Percentiles rank a stretch among this genome's conserved stretches.
Conservation (phyloP, 2,329 filamentous ascomycete genomes). For the Oidium heveae region DNA sequence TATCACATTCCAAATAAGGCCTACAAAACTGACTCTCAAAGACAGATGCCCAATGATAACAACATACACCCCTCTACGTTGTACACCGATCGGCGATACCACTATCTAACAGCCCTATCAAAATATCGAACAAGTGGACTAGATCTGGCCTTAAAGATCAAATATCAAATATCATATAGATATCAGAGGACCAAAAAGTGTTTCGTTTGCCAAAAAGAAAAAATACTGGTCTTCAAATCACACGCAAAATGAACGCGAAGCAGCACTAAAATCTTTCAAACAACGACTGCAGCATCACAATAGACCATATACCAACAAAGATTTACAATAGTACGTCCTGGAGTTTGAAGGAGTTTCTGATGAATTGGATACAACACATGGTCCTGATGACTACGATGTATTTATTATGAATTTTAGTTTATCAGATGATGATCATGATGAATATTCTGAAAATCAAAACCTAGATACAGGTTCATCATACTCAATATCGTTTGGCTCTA, state of each 20-base stretch:
- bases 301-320: background rate
- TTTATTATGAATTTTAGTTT: background rate
- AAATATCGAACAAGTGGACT: too few species aligned
- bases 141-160: background rate
- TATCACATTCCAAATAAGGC: too few species aligned
- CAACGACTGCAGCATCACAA: background rate
- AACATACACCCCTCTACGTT: too few species aligned
- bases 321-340: background rate
- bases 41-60: too few species aligned
- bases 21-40: too few species aligned
- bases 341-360: background rate
- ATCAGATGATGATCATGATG: background rate
- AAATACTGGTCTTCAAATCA: background rate
- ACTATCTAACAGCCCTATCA: too few species aligned
- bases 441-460: background rate
- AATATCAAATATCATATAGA: background rate
- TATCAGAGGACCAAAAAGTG: too few species aligned
- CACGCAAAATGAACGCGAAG: background rate
- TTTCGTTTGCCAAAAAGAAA: conserved; percentile 1
- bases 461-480: background rate
- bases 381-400: background rate
- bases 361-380: background rate
- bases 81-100: too few species aligned
- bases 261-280: background rate
- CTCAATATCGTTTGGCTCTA: background rate